Percentiles rank a stretch among this genome's conserved stretches.
phyloP scores from a whole-genome alignment of 345 rosid species.

The Eucalyptus erythrocorys region DNA sequence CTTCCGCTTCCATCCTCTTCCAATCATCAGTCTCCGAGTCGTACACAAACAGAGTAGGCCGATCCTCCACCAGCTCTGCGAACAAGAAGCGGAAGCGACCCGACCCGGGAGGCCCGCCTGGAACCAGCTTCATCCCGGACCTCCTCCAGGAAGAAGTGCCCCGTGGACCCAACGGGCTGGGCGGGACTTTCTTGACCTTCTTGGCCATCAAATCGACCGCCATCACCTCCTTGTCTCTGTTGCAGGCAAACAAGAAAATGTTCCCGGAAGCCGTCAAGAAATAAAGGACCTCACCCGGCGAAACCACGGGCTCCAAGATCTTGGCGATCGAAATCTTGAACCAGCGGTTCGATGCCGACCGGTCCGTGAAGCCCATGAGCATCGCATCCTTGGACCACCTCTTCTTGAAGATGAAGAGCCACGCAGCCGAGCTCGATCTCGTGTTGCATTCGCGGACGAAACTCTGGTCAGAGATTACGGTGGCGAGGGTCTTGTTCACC shows the following conservation, averaged over 20 bases:
- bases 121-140: constrained; percentile 58
- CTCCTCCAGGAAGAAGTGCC: constrained; percentile 73
- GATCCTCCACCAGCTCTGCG: constrained; percentile 42
- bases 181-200: constrained; percentile 34
- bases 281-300: constrained; percentile 41
- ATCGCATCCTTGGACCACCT: constrained; percentile 53
- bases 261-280: constrained; percentile 47
- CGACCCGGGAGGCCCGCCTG: constrained; percentile 6
- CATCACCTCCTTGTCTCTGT: constrained; percentile 35
- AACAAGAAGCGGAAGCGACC: constrained; percentile 52
- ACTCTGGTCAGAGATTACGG: constrained; percentile 34
- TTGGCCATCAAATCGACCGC: constrained; percentile 37
- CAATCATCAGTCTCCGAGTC: constrained; percentile 32
- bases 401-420: constrained; percentile 68
- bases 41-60: constrained; percentile 39
- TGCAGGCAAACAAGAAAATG: constrained; percentile 50
- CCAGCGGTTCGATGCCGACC: constrained; percentile 17
- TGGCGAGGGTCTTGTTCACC: constrained; percentile 30
- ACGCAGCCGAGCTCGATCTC: constrained; percentile 29
- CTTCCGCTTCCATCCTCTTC: constrained; percentile 25
- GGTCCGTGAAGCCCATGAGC: constrained; percentile 42
- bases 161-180: constrained; percentile 75
- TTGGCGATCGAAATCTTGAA: constrained; percentile 41
- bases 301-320: constrained; percentile 17
- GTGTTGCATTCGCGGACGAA: constrained; percentile 45